Conservation (phyloP, 108 stramenopile species). For the Discostella pseudostelligera region DNA sequence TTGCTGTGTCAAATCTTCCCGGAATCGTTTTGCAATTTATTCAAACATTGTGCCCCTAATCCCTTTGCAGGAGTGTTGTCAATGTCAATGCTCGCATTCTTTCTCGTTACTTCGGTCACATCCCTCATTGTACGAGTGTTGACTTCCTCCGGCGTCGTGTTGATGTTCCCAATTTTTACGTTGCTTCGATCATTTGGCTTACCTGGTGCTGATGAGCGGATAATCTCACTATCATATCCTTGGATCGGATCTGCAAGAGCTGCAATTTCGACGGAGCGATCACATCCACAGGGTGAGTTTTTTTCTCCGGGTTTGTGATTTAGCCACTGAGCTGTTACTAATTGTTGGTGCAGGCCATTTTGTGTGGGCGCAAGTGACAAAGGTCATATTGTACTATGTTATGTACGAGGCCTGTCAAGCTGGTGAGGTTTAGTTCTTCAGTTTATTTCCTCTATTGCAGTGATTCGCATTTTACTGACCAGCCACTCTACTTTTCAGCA, state of each 20-base stretch:
- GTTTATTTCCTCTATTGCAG: background rate
- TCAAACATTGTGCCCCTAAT: background rate
- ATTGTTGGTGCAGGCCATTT: conserved; percentile 30
- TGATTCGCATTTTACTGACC: no score
- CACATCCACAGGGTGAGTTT: conserved; percentile 43
- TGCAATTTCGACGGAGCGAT: conserved; percentile 33
- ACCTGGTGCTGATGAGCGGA: conserved; percentile 52
- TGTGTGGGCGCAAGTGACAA: conserved; percentile 41
- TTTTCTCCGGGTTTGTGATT: background rate
- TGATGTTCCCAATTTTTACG: conserved; percentile 66
- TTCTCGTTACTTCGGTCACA: conserved; percentile 62
- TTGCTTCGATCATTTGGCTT: conserved; percentile 51
- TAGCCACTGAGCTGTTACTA: conserved; percentile 16
- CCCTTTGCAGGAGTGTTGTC: conserved; percentile 29
- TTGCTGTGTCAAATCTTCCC: background rate
- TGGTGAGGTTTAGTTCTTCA: conserved; percentile 4
- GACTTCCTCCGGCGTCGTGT: conserved; percentile 63
- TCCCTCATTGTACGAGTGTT: conserved; percentile 69
- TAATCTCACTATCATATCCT: conserved; percentile 61
- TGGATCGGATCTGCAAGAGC: conserved; percentile 60
- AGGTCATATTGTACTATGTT: conserved; percentile 62
- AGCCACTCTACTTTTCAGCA: conserved; percentile 24
- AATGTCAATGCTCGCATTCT: conserved; percentile 56
- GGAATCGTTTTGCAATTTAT: background rate
- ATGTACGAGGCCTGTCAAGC: conserved; percentile 74